A percentile compares a stretch with the other conserved stretches of the same genome.
phyloP scores from a whole-genome alignment of 768 basidiomycete species.

The Calocybe indica region DNA sequence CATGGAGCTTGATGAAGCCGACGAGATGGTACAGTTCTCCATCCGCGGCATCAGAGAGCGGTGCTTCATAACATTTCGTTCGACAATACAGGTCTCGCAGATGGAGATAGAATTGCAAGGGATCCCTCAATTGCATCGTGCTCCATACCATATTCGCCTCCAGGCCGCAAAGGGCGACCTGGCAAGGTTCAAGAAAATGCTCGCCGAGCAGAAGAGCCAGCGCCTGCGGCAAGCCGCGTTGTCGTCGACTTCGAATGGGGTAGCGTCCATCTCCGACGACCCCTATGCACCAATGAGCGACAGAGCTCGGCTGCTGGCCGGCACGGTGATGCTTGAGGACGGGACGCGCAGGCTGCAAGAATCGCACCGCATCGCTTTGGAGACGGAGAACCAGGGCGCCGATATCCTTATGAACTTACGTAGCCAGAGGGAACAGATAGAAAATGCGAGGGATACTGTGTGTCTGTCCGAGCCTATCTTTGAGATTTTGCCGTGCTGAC shows the following conservation, averaged over 20 bases:
- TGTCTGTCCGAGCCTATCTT: constrained; percentile 15
- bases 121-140: constrained; percentile 80
- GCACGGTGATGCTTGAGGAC: constrained; percentile 75
- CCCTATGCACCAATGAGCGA: constrained; percentile 70
- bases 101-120: constrained; percentile 99
- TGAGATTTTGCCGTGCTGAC: background rate
- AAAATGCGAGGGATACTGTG: constrained; percentile 87
- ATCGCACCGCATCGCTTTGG: constrained; percentile 86
- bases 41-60: background rate
- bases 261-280: constrained; percentile 60
- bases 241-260: constrained; percentile 32
- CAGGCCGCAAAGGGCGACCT: constrained; percentile 72
- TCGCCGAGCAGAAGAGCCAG: constrained; percentile 66
- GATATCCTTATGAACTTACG: constrained; percentile 85
- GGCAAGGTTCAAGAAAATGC: constrained; percentile 72
- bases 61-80: too few species aligned
- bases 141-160: constrained; percentile 72
- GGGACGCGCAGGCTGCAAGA: constrained; percentile 83
- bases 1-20: constrained; percentile 96
- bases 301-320: constrained; percentile 73
- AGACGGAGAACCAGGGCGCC: constrained; percentile 94
- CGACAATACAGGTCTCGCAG: constrained; percentile 73
- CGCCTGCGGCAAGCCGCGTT: constrained; percentile 78
- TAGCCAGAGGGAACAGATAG: constrained; percentile 88
- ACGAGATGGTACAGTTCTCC: constrained; percentile 72